phyloP scores from a whole-genome alignment of 2,329 filamentous ascomycete genomes.

The Pyrenochaeta sp. region DNA sequence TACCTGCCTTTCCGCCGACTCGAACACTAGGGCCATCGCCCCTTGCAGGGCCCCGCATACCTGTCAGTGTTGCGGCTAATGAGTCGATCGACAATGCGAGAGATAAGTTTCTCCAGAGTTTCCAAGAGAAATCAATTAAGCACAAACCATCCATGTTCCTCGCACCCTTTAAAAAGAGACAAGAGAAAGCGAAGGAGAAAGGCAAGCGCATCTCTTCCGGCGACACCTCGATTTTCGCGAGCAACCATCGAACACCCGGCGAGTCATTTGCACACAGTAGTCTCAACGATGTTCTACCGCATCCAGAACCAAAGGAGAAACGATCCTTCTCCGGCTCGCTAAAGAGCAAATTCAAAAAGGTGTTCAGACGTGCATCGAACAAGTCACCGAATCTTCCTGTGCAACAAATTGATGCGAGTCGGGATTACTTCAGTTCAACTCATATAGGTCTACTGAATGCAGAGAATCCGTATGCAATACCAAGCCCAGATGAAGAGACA shows the following conservation, averaged over 20 bases:
- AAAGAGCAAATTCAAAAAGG: constrained; percentile 67
- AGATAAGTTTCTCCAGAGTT: constrained; percentile 52
- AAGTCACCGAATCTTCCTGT: constrained; percentile 52
- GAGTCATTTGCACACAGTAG: constrained; percentile 19
- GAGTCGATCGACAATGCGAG: constrained; percentile 46
- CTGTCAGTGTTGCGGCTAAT: constrained; percentile 33
- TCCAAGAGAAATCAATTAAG: constrained; percentile 52
- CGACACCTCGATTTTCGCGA: constrained; percentile 19
- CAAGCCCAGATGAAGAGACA: constrained; percentile 53
- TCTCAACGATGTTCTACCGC: constrained; percentile 33
- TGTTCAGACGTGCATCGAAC: constrained; percentile 59
- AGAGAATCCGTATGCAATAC: constrained; percentile 45
- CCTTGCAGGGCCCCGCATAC: constrained; percentile 32
- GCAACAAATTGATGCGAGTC: constrained; percentile 62
- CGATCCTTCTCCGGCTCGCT: constrained; percentile 70
- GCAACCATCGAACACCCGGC: constrained; percentile 13
- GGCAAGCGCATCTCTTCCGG: constrained; percentile 24
- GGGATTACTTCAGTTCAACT: constrained; percentile 46
- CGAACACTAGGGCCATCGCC: constrained; percentile 27
- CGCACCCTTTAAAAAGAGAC: constrained; percentile 55
- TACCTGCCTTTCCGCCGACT: constrained; percentile 2
- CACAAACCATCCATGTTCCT: constrained; percentile 56
- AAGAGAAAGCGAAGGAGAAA: constrained; percentile 37
- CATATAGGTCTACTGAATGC: constrained; percentile 17
- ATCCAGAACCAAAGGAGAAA: constrained; percentile 61